Percentiles rank a stretch among this genome's conserved stretches.
Evolutionary conservation across 805 yeast species (phyloP).

Genomic region (Ascoidea rubescens): DNA sequence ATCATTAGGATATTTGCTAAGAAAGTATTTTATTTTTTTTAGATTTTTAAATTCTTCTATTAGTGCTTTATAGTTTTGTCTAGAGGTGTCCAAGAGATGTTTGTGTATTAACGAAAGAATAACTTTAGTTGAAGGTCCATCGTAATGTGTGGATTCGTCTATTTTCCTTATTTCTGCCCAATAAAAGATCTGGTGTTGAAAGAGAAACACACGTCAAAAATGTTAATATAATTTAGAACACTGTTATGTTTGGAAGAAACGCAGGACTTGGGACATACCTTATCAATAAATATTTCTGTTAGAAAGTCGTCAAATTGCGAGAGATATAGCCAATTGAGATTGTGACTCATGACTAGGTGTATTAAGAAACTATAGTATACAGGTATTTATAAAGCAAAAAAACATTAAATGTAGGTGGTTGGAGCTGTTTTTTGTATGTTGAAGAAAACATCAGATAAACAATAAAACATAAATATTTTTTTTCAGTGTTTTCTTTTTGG

Average conservation of each 20-base stretch:
- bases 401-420: too few relatives aligned
- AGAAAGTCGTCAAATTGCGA: constrained; percentile 18
- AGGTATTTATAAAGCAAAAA: too few relatives aligned
- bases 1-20: constrained; percentile 13
- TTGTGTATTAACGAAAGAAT: constrained; percentile 4
- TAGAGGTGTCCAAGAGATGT: constrained; percentile 2
- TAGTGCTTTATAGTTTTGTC: constrained; percentile 12
- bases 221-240: neutral
- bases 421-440: too few relatives aligned
- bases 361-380: too few relatives aligned
- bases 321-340: constrained; percentile 14
- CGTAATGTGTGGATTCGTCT: neutral
- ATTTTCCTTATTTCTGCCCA: constrained; percentile 18
- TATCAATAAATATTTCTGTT: constrained; percentile 16
- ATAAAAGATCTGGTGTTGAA: constrained; percentile 6
- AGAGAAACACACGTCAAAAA: neutral
- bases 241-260: neutral
- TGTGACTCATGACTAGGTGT: constrained; percentile 5
- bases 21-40: constrained; percentile 15
- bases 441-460: too few relatives aligned
- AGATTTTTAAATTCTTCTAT: constrained; percentile 15
- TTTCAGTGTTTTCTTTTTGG: too few relatives aligned
- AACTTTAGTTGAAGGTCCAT: constrained; percentile 6
- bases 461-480: too few relatives aligned
- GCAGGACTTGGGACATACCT: neutral